Conservation (phyloP, 305 asterid genomes). For the Coffea humblotiana region DNA sequence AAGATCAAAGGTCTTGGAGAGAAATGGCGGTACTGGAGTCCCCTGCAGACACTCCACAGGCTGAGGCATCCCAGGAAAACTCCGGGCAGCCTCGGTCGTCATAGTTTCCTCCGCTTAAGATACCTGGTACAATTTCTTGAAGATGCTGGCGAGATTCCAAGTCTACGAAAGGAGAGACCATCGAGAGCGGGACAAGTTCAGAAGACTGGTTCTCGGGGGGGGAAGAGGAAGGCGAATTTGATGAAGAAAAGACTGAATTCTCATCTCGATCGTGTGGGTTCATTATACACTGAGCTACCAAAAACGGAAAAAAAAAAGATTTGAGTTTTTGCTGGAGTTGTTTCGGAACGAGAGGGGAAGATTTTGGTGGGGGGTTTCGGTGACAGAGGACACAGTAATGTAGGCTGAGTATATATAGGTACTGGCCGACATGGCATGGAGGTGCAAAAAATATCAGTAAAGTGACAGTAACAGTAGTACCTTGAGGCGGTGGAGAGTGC, state of each 20-base stretch:
- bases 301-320: background rate
- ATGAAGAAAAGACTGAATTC: conserved; percentile 13
- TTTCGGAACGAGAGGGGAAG: background rate
- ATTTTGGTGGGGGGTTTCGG: background rate
- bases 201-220: conserved; percentile 15
- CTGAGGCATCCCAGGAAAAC: conserved; percentile 35
- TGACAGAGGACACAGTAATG: background rate
- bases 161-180: conserved; percentile 23
- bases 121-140: conserved; percentile 13
- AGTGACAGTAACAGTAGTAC: background rate
- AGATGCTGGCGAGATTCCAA: conserved; percentile 29
- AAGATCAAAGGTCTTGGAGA: conserved; percentile 75
- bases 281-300: conserved; percentile 28
- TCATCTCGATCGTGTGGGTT: conserved; percentile 32
- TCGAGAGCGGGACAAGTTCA: conserved; percentile 17
- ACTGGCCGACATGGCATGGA: conserved; percentile 35
- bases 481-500: conserved; percentile 55
- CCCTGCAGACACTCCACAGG: conserved; percentile 60
- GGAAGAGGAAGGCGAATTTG: conserved; percentile 16
- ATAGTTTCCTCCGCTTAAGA: background rate
- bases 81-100: conserved; percentile 11
- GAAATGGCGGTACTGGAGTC: conserved; percentile 65
- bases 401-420: conserved; percentile 42
- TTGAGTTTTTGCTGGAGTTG: background rate
- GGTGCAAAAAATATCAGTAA: conserved; percentile 25